Evolutionary conservation across 352 stramenopile genomes (phyloP).

Genomic region (Phytophthora podocarpi): DNA sequence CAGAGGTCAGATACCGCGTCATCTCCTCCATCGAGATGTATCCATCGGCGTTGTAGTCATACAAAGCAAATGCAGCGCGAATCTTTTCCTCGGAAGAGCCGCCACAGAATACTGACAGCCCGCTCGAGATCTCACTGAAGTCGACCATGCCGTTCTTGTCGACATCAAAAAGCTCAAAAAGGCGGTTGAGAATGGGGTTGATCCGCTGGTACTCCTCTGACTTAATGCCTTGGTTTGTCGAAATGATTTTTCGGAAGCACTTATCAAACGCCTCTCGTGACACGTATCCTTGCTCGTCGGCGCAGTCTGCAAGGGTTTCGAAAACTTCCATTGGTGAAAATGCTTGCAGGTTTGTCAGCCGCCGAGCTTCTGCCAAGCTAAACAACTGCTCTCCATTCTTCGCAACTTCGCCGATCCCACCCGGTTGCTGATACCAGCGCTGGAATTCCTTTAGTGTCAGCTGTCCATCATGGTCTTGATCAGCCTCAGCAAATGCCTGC

Average conservation of each 20-base stretch:
- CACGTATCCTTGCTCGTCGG: slow-evolving; percentile 75
- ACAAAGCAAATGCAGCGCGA: slow-evolving; percentile 76
- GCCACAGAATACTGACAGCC: slow-evolving; percentile 85
- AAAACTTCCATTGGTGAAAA: slow-evolving; percentile 84
- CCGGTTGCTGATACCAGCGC: slow-evolving; percentile 81
- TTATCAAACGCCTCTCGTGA: slow-evolving; percentile 75
- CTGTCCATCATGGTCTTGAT: slow-evolving; percentile 72
- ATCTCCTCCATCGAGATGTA: slow-evolving; percentile 88
- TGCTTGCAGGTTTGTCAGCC: slow-evolving; percentile 78
- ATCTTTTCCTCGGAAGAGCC: slow-evolving; percentile 81
- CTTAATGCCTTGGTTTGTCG: slow-evolving; percentile 54
- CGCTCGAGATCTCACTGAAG: slow-evolving; percentile 87
- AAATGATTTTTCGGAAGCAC: slow-evolving; percentile 81
- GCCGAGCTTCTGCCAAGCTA: slow-evolving; percentile 65
- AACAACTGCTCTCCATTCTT: slow-evolving; percentile 85
- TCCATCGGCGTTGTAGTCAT: slow-evolving; percentile 87
- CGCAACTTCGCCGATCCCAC: slow-evolving; percentile 72
- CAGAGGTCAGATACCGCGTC: slow-evolving; percentile 81
- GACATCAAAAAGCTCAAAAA: slow-evolving; percentile 86
- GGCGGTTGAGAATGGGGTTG: slow-evolving; percentile 69
- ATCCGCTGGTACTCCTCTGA: slow-evolving; percentile 68
- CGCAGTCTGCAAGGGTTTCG: slow-evolving; percentile 69
- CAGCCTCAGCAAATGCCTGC: slow-evolving; percentile 75
- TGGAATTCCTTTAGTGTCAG: slow-evolving; percentile 89
- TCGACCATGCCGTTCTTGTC: slow-evolving; percentile 88